These are phyloP conservation scores for Gracilaria domingensis DNA, from an alignment of 23 red algal genomes.

Conservation along the genomic window DNA sequence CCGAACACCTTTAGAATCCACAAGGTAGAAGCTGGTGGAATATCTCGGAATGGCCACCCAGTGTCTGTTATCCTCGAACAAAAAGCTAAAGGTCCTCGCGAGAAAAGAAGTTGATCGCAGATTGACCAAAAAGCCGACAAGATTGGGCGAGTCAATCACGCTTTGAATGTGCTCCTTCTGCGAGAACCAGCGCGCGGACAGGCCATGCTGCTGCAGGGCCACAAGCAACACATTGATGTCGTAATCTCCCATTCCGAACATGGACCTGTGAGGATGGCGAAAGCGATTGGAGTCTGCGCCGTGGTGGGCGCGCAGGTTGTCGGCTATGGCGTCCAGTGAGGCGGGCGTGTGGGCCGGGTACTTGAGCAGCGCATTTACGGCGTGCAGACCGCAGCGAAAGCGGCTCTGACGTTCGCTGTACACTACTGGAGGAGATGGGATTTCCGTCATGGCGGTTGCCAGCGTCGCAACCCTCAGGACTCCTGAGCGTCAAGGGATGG, in stretches of 20 bases:
- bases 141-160: neutral
- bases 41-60: slow-evolving; percentile 40
- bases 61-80: slow-evolving; percentile 36
- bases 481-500: too few relatives aligned
- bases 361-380: slow-evolving; percentile 54
- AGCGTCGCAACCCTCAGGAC: neutral
- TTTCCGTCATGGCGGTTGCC: neutral
- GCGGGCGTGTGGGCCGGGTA: neutral
- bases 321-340: slow-evolving; percentile 28
- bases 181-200: slow-evolving; percentile 36
- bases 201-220: slow-evolving; percentile 35
- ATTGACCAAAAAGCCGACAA: slow-evolving; percentile 55
- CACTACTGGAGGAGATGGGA: neutral
- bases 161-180: neutral
- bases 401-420: slow-evolving; percentile 72
- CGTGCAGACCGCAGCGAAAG: slow-evolving; percentile 70
- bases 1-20: slow-evolving; percentile 18
- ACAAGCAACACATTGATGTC: slow-evolving; percentile 61
- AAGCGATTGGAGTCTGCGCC: neutral
- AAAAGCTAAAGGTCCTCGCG: neutral
- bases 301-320: neutral
- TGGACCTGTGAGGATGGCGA: slow-evolving; percentile 18
- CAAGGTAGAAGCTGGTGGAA: neutral
- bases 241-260: slow-evolving; percentile 52
- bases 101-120: neutral